Conservation (phyloP, 208 protist species). For the Wallacemonas sp. region DNA sequence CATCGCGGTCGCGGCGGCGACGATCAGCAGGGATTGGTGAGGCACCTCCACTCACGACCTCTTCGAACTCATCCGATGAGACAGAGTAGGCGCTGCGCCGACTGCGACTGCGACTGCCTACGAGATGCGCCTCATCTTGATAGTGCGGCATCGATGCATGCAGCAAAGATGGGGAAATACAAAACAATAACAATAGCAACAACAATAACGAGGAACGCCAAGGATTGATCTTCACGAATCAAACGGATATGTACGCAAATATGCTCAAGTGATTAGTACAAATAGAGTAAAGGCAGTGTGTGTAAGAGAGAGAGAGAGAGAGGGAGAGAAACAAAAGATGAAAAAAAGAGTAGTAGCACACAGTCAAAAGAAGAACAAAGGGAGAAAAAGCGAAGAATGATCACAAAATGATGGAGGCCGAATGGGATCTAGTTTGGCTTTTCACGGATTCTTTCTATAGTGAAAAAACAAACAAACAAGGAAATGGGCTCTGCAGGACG, state of each 20-base stretch:
- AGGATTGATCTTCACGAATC: too few species aligned
- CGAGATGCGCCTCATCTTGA: neutral
- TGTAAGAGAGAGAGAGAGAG: too few species aligned
- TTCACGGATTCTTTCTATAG: too few species aligned
- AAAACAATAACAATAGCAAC: neutral
- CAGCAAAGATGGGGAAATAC: neutral
- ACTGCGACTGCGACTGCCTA: conserved; percentile 9
- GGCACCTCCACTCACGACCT: conserved; percentile 1
- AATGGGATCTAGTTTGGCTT: too few species aligned
- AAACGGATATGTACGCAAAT: too few species aligned
- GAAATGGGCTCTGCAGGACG: too few species aligned
- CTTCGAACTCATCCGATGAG: conserved; percentile 9
- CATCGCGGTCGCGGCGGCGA: neutral
- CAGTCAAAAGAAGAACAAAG: neutral
- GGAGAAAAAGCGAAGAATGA: neutral
- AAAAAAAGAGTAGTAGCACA: neutral
- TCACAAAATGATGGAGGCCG: neutral
- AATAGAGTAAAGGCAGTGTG: too few species aligned
- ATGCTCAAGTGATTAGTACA: too few species aligned
- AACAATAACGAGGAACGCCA: conserved; percentile 6
- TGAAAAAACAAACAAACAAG: too few species aligned
- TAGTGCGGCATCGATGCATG: neutral
- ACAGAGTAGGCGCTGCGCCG: conserved; percentile 5
- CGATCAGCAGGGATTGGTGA: neutral
- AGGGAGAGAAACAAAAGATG: neutral